Conservation (phyloP, 2,329 filamentous ascomycete species). For the Amylocarpus encephaloides region DNA sequence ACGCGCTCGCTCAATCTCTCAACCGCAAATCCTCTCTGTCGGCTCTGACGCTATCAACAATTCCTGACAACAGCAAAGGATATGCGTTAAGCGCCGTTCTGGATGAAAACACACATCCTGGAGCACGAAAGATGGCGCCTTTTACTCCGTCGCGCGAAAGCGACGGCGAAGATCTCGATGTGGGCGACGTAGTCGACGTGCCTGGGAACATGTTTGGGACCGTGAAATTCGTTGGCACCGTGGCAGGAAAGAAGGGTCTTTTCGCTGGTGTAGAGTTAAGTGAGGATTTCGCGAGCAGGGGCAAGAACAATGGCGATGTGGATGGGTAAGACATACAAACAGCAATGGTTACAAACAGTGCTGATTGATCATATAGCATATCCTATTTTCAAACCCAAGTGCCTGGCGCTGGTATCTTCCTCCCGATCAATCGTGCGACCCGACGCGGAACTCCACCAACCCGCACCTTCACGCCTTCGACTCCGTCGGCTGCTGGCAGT, state of each 20-base stretch:
- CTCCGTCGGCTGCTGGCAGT: constrained; percentile 45
- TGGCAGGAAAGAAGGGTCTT: constrained; percentile 80
- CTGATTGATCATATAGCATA: constrained; percentile 39
- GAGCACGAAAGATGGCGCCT: constrained; percentile 43
- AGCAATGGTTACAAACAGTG: constrained; percentile 12
- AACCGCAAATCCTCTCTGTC: constrained; percentile 64
- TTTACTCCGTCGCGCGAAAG: constrained; percentile 46
- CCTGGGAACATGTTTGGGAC: constrained; percentile 88
- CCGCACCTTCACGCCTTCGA: constrained; percentile 62
- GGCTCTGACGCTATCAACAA: constrained; percentile 60
- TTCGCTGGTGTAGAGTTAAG: constrained; percentile 92
- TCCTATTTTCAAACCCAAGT: constrained; percentile 76
- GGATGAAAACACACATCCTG: constrained; percentile 35
- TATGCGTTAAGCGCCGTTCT: constrained; percentile 54
- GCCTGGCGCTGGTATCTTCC: constrained; percentile 84
- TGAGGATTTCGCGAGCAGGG: constrained; percentile 69
- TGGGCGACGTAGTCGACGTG: constrained; percentile 84
- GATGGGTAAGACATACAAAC: constrained; percentile 63
- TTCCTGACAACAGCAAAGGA: constrained; percentile 59
- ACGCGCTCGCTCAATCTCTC: constrained; percentile 38
- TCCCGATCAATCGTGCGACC: constrained; percentile 75
- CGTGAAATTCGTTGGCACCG: constrained; percentile 80
- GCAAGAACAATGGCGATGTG: constrained; percentile 95
- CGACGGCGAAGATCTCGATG: constrained; percentile 50
- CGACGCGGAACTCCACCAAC: constrained; percentile 55